Percentiles rank a stretch among this genome's conserved stretches.
Evolutionary conservation across 208 protist genomes (phyloP).

Genomic region (Crithidia mellificae): DNA sequence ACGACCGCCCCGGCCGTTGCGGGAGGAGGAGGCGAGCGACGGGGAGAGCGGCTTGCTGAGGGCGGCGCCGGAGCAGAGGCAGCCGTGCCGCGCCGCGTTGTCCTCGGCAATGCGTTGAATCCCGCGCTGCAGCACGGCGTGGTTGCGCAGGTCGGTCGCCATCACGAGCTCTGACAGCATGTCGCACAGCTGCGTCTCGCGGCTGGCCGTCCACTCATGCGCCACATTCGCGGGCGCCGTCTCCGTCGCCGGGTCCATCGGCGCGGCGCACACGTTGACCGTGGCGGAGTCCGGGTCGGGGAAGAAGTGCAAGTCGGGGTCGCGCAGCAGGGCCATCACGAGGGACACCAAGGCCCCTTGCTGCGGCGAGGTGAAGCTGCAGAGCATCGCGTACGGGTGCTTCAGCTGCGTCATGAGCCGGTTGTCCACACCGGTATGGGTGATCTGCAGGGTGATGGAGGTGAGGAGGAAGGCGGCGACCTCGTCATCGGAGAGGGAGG

Average conservation of each 20-base stretch:
- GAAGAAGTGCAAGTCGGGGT: slow-evolving; percentile 56
- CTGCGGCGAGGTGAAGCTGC: slow-evolving; percentile 59
- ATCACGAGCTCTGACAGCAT: slow-evolving; percentile 64
- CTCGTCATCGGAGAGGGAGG: slow-evolving; percentile 51
- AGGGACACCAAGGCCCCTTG: slow-evolving; percentile 54
- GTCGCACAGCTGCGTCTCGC: slow-evolving; percentile 47
- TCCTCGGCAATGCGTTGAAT: slow-evolving; percentile 38
- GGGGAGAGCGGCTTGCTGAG: slow-evolving; percentile 5
- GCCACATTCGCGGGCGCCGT: slow-evolving; percentile 12
- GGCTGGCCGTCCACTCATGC: slow-evolving; percentile 43
- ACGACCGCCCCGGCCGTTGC: not conserved
- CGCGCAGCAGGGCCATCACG: slow-evolving; percentile 48
- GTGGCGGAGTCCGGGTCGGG: slow-evolving; percentile 16
- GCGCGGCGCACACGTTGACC: not conserved
- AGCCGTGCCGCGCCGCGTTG: slow-evolving; percentile 46
- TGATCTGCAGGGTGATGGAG: slow-evolving; percentile 51
- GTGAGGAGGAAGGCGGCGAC: slow-evolving; percentile 62
- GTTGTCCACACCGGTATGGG: slow-evolving; percentile 74
- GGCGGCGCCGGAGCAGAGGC: slow-evolving; percentile 24
- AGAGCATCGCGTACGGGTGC: slow-evolving; percentile 59
- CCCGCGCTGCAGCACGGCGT: slow-evolving; percentile 26
- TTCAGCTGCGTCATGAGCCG: slow-evolving; percentile 61
- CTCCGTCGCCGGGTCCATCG: slow-evolving; percentile 9
- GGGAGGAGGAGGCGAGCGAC: not conserved
- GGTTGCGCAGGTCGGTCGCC: slow-evolving; percentile 63